phyloP scores from a whole-genome alignment of 768 basidiomycete genomes.

The Tylopilus vinaceipallidus region DNA sequence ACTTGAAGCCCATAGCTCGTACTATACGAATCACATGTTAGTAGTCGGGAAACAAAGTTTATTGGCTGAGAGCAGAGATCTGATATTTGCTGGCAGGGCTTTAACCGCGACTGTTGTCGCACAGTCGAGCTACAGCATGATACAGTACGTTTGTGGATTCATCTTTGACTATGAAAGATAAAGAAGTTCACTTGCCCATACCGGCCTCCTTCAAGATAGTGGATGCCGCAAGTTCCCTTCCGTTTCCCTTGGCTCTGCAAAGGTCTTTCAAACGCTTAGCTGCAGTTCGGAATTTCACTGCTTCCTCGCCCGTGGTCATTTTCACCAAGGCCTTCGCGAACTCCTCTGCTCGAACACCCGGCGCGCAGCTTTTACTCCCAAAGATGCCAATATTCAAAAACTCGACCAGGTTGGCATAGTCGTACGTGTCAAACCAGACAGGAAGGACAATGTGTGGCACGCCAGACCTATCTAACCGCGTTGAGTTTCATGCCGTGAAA shows the following conservation, averaged over 20 bases:
- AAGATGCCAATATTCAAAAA: conserved; percentile 8
- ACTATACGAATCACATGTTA: too few species aligned
- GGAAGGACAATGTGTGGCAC: conserved; percentile 9
- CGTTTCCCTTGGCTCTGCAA: conserved; percentile 6
- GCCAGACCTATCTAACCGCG: conserved; percentile 8
- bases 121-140: too few species aligned
- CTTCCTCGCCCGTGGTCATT: conserved; percentile 5
- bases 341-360: conserved; percentile 5
- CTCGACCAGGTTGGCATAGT: conserved; percentile 1
- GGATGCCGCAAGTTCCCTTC: background rate
- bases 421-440: conserved; percentile 14
- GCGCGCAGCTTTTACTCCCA: background rate
- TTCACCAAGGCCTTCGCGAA: conserved; percentile 4
- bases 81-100: too few species aligned
- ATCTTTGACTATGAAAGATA: too few species aligned
- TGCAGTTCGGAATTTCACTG: background rate
- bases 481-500: too few species aligned
- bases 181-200: background rate
- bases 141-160: too few species aligned
- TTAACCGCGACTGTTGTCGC: too few species aligned
- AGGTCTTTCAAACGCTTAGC: conserved; percentile 8
- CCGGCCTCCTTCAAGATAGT: background rate
- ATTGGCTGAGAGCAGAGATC: too few species aligned
- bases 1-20: too few species aligned
- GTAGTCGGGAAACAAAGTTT: too few species aligned